Conservation (phyloP, 163 green algal species). For the Scenedesmus sp. region DNA sequence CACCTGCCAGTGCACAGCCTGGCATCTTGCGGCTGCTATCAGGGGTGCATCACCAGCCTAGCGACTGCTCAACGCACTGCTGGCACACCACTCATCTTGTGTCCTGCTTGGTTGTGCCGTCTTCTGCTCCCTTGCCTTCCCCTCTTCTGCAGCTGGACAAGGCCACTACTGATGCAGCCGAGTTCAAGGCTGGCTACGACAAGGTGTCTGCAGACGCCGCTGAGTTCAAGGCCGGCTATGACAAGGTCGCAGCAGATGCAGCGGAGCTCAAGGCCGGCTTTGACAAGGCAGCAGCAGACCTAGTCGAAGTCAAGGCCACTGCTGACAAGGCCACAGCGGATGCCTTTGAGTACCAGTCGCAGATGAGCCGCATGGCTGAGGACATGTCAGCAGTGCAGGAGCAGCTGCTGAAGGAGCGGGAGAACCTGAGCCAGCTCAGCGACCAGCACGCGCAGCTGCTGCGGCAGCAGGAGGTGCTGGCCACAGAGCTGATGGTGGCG, state of each 20-base stretch:
- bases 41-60: not conserved
- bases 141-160: constrained; percentile 49
- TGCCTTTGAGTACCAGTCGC: constrained; percentile 33
- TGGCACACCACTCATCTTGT: not conserved
- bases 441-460: constrained; percentile 61
- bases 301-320: constrained; percentile 33
- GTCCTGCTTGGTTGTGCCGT: not conserved
- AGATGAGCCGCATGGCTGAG: constrained; percentile 38
- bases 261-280: constrained; percentile 59
- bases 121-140: not conserved
- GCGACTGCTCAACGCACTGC: not conserved
- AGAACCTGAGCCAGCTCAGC: constrained; percentile 35
- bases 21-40: too few species aligned
- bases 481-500: constrained; percentile 65
- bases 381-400: constrained; percentile 52
- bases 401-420: constrained; percentile 41
- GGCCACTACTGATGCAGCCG: constrained; percentile 38
- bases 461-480: constrained; percentile 66
- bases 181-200: constrained; percentile 46
- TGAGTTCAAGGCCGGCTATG: constrained; percentile 51
- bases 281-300: constrained; percentile 46
- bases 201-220: constrained; percentile 38
- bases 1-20: not conserved
- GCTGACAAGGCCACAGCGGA: constrained; percentile 39
- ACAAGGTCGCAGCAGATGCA: constrained; percentile 58